Evolutionary conservation across 305 asterid genomes (phyloP).

Genomic region (Fraxinus sp.): DNA sequence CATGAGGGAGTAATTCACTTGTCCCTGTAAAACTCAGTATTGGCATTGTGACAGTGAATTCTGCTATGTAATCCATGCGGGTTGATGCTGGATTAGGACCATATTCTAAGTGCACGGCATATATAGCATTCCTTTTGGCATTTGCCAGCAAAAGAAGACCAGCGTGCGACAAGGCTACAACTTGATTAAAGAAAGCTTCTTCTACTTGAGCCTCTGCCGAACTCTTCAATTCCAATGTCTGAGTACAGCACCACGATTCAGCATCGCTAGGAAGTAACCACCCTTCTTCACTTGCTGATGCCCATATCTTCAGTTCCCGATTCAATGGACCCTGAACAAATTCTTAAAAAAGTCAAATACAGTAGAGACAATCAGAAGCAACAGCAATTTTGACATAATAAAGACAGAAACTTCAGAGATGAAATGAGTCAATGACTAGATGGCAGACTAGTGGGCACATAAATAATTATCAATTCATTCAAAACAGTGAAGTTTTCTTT

Average conservation of each 20-base stretch:
- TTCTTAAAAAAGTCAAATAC: slow-evolving; percentile 17
- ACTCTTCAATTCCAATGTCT: slow-evolving; percentile 46
- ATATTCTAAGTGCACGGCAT: slow-evolving; percentile 48
- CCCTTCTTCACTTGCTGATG: slow-evolving; percentile 51
- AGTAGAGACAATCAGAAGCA: neutral
- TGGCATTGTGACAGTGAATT: slow-evolving; percentile 58
- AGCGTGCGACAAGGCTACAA: slow-evolving; percentile 45
- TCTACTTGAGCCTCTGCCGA: slow-evolving; percentile 37
- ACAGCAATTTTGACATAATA: neutral
- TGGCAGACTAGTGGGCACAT: neutral
- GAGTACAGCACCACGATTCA: slow-evolving; percentile 48
- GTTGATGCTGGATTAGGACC: slow-evolving; percentile 46
- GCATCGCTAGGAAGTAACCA: slow-evolving; percentile 54
- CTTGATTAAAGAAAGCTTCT: slow-evolving; percentile 53
- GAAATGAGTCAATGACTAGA: neutral
- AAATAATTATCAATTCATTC: neutral
- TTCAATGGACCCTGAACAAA: slow-evolving; percentile 47
- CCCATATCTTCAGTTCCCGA: slow-evolving; percentile 50
- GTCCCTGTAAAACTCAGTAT: slow-evolving; percentile 85
- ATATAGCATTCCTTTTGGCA: slow-evolving; percentile 52
- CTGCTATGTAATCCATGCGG: slow-evolving; percentile 54
- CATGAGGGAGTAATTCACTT: slow-evolving; percentile 61
- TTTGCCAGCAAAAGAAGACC: slow-evolving; percentile 52
- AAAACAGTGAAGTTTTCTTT: neutral
- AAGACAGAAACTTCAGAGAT: neutral